These are phyloP conservation scores for Xylaria sp. DNA, from an alignment of 2,329 filamentous ascomycete species.

Conservation along the genomic window DNA sequence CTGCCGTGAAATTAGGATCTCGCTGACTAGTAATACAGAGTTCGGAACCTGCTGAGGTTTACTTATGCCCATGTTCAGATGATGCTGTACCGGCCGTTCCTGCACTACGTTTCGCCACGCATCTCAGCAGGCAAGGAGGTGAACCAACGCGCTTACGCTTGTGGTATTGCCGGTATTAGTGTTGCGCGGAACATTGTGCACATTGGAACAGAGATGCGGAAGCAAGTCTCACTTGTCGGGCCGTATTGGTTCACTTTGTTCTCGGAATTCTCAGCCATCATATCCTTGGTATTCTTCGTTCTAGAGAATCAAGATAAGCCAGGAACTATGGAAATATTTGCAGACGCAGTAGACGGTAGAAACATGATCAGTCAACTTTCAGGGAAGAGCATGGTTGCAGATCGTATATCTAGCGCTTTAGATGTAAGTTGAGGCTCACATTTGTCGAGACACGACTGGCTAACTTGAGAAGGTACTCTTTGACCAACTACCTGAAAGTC, in stretches of 20 bases:
- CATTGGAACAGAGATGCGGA: constrained; percentile 77
- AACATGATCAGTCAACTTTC: constrained; percentile 80
- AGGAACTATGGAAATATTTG: constrained; percentile 77
- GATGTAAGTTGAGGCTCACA: constrained; percentile 57
- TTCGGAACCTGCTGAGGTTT: constrained; percentile 77
- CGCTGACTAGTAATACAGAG: constrained; percentile 41
- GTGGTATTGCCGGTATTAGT: constrained; percentile 63
- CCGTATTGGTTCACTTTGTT: constrained; percentile 89
- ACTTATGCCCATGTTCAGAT: constrained; percentile 84
- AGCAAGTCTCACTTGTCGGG: constrained; percentile 73
- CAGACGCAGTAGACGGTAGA: constrained; percentile 82
- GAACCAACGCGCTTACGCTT: constrained; percentile 80
- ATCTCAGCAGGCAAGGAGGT: constrained; percentile 58
- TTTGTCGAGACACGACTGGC: constrained; percentile 21
- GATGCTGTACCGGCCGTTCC: constrained; percentile 79
- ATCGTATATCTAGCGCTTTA: constrained; percentile 78
- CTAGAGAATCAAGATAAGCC: constrained; percentile 77
- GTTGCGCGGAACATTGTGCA: constrained; percentile 76
- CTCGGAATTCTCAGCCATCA: constrained; percentile 79
- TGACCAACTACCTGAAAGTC: constrained; percentile 74
- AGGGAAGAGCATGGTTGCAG: constrained; percentile 83
- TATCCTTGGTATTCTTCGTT: constrained; percentile 79
- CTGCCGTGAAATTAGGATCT: not conserved
- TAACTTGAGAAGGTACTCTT: constrained; percentile 67
- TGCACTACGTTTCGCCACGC: constrained; percentile 77